phyloP scores from a whole-genome alignment of 2,329 filamentous ascomycete genomes.

The Lachnellula arida region DNA sequence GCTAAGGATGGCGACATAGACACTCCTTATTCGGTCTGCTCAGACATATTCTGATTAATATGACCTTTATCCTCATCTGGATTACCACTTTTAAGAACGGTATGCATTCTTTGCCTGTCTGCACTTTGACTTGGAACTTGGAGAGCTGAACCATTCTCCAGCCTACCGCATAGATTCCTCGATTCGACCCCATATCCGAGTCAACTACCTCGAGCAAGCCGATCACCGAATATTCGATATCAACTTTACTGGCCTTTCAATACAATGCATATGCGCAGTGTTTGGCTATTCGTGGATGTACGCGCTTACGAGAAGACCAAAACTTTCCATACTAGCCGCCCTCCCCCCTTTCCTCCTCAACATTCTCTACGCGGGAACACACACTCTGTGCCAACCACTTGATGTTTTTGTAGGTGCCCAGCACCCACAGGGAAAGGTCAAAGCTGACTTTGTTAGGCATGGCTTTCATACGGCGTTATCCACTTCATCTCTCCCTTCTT shows the following conservation, averaged over 20 bases:
- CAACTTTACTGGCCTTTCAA: constrained; percentile 16
- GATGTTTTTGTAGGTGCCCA: constrained; percentile 23
- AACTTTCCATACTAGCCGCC: constrained; percentile 24
- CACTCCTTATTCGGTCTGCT: constrained; percentile 27
- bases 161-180: constrained; percentile 27
- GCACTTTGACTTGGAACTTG: neutral
- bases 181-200: constrained; percentile 24
- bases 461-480: constrained; percentile 89
- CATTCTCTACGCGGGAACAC: constrained; percentile 83
- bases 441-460: constrained; percentile 68
- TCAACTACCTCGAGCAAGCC: constrained; percentile 23
- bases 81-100: constrained; percentile 31
- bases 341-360: constrained; percentile 44
- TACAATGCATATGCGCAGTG: constrained; percentile 19
- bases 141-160: constrained; percentile 2
- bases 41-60: constrained; percentile 26
- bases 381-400: constrained; percentile 40
- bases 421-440: constrained; percentile 32
- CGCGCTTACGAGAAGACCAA: constrained; percentile 21
- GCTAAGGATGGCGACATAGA: constrained; percentile 12
- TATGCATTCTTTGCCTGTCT: constrained; percentile 2
- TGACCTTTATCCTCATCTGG: constrained; percentile 27
- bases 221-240: constrained; percentile 25
- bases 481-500: constrained; percentile 84
- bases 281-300: constrained; percentile 27